These are phyloP conservation scores for Blastomyces percursus DNA, from an alignment of 2,329 filamentous ascomycete species.

Conservation along the genomic window DNA sequence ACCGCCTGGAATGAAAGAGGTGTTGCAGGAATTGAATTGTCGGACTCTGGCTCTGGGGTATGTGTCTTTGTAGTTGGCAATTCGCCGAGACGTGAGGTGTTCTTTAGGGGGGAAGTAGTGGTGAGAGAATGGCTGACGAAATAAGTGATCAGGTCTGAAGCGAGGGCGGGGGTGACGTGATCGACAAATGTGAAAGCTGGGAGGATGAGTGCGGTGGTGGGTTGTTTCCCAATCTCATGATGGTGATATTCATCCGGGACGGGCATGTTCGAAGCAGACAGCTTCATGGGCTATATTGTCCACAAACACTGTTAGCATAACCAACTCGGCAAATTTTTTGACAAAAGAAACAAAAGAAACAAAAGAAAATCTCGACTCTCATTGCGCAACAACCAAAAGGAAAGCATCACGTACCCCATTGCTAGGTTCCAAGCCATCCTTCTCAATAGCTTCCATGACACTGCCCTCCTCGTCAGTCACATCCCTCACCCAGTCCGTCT, in stretches of 20 bases:
- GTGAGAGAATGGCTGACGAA: conserved; percentile 64
- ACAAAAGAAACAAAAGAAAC: not conserved
- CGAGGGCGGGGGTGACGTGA: conserved; percentile 65
- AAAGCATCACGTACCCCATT: conserved; percentile 30
- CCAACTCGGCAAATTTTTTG: not conserved
- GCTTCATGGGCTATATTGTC: conserved; percentile 59
- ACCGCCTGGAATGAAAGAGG: conserved; percentile 10
- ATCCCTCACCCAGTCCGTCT: conserved; percentile 86
- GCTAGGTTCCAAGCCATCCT: conserved; percentile 30
- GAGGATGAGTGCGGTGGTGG: conserved; percentile 71
- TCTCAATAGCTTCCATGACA: conserved; percentile 64
- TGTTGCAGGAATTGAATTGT: conserved; percentile 2
- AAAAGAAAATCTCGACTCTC: not conserved
- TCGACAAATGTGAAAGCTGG: conserved; percentile 75
- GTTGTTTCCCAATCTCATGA: conserved; percentile 46
- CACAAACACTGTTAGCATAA: not conserved
- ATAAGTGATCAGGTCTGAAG: conserved; percentile 57
- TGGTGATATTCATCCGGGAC: conserved; percentile 55
- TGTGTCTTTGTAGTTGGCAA: not conserved
- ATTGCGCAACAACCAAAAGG: not conserved
- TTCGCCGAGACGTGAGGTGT: not conserved
- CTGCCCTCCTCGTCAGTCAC: conserved; percentile 79
- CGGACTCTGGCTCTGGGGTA: conserved; percentile 7
- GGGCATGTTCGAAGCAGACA: conserved; percentile 85
- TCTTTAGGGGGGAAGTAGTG: conserved; percentile 51